These are phyloP conservation scores for Hypoxylon fuscum DNA, from an alignment of 495 filamentous ascomycete genomes.

Conservation along the genomic window DNA sequence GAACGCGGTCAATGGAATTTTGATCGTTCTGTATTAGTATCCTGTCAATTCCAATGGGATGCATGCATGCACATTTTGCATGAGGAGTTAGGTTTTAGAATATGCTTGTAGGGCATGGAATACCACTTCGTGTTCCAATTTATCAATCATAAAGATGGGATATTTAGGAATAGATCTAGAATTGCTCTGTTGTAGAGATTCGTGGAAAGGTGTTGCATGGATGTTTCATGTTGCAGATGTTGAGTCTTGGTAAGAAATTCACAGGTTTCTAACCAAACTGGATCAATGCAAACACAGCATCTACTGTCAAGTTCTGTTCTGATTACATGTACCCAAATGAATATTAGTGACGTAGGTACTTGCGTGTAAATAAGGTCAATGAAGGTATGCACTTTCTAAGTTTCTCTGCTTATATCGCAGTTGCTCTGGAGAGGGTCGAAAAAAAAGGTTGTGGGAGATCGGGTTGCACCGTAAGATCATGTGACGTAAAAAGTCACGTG, in stretches of 20 bases:
- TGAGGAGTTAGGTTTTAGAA: conserved; percentile 20
- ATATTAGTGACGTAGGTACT: no score
- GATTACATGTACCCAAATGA: no score
- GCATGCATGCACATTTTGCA: conserved; percentile 25
- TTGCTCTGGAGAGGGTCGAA: not conserved
- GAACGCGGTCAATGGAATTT: conserved; percentile 14
- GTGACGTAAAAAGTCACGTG: conserved; percentile 31
- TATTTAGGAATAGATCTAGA: conserved; percentile 25
- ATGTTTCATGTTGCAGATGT: not conserved
- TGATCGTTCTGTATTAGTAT: conserved; percentile 29
- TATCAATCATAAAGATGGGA: conserved; percentile 8
- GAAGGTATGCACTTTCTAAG: no score
- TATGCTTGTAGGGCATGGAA: conserved; percentile 18
- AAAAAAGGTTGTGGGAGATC: conserved; percentile 9
- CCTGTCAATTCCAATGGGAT: conserved; percentile 27
- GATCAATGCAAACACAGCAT: no score
- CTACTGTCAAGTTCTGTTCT: no score
- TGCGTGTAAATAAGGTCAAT: no score
- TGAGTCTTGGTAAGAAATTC: no score
- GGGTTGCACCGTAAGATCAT: conserved; percentile 37
- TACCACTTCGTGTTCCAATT: conserved; percentile 29
- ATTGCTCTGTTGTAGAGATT: no score
- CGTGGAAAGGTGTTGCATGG: no score
- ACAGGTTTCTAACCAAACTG: no score
- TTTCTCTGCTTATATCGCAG: no score